These are phyloP conservation scores for Cladosporium sp. DNA, from an alignment of 2,329 filamentous ascomycete species.

Conservation along the genomic window DNA sequence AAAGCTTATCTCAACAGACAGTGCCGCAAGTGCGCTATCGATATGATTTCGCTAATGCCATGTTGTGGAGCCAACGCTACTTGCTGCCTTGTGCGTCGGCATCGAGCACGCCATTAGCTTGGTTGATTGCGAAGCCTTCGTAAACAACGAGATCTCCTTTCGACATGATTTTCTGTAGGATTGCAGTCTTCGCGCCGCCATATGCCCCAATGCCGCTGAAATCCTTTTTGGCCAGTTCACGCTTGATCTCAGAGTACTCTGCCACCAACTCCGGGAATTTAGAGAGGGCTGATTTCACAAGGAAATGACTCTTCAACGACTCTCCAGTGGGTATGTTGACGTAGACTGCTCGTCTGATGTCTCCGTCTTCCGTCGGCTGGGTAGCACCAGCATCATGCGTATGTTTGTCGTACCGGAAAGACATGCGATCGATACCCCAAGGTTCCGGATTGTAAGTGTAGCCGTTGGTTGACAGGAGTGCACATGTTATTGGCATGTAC, in stretches of 20 bases:
- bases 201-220: neutral
- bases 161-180: conserved; percentile 4
- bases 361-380: conserved; percentile 7
- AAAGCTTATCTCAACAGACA: neutral
- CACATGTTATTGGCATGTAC: neutral
- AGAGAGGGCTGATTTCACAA: neutral
- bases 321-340: neutral
- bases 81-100: neutral
- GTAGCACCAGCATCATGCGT: neutral
- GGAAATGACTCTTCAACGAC: neutral
- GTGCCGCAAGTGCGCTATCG: neutral
- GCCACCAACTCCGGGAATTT: neutral
- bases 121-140: neutral
- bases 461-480: conserved; percentile 1
- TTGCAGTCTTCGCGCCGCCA: neutral
- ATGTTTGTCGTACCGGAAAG: conserved; percentile 7
- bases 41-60: neutral
- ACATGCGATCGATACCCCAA: conserved; percentile 7
- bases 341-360: conserved; percentile 11
- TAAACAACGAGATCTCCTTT: neutral
- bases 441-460: conserved; percentile 9
- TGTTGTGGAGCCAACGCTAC: neutral
- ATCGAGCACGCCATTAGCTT: neutral
- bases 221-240: conserved; percentile 3
- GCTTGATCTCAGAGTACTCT: neutral